A percentile compares a stretch with the other conserved stretches of the same genome.
phyloP scores from a whole-genome alignment of 2,329 filamentous ascomycete genomes.

The Trichoderma lentiforme region DNA sequence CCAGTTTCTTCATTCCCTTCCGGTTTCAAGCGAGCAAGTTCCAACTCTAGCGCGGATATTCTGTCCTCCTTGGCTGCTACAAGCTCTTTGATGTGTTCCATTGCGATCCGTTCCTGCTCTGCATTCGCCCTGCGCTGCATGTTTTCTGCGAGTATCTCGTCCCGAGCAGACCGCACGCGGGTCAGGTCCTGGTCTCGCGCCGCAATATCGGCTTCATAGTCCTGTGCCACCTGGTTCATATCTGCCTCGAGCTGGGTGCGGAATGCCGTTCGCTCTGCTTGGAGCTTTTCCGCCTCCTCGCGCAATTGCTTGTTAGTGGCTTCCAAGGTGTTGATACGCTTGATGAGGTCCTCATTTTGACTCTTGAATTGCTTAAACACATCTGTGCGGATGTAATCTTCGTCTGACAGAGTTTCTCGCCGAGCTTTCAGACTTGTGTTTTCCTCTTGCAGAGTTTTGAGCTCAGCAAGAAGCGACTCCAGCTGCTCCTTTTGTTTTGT shows the following conservation, averaged over 20 bases:
- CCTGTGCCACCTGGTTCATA: constrained; percentile 65
- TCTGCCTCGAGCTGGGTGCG: constrained; percentile 80
- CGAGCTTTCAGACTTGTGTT: constrained; percentile 68
- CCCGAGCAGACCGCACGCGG: constrained; percentile 76
- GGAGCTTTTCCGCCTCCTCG: constrained; percentile 80
- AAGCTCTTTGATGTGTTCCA: constrained; percentile 75
- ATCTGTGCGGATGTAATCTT: constrained; percentile 90
- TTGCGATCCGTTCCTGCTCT: constrained; percentile 68
- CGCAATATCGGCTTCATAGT: constrained; percentile 78
- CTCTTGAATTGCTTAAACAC: constrained; percentile 88
- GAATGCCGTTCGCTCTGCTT: constrained; percentile 80
- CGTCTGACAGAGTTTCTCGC: constrained; percentile 74
- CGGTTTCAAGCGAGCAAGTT: constrained; percentile 67
- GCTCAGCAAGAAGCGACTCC: constrained; percentile 73
- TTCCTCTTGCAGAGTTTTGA: constrained; percentile 70
- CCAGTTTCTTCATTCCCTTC: constrained; percentile 46
- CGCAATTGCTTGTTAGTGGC: constrained; percentile 80
- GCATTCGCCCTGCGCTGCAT: constrained; percentile 74
- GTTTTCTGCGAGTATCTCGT: constrained; percentile 81
- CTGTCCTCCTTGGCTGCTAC: constrained; percentile 74
- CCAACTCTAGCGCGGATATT: constrained; percentile 77
- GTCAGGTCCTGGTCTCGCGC: constrained; percentile 80
- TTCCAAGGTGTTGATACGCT: constrained; percentile 86
- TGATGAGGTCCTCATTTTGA: constrained; percentile 90
- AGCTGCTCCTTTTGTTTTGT: constrained; percentile 87